These are phyloP conservation scores for Podila horticola DNA, from an alignment of 192 early-diverging fungal genomes.

Conservation along the genomic window DNA sequence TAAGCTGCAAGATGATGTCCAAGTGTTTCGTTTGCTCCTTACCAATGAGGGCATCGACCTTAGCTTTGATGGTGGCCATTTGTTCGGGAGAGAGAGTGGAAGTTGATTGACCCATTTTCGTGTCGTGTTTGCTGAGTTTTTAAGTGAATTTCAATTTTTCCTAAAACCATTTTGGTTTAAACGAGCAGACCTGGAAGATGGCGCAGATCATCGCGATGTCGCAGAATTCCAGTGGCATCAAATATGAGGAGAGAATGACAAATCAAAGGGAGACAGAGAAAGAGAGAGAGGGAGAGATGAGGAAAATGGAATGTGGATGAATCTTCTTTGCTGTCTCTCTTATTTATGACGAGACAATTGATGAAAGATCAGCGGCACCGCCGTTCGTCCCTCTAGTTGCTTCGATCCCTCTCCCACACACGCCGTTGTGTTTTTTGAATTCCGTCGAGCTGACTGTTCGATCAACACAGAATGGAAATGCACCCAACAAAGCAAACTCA, in stretches of 20 bases:
- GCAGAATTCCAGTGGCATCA: too few species aligned
- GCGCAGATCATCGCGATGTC: too few species aligned
- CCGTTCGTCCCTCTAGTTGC: background rate
- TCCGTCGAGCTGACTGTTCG: too few species aligned
- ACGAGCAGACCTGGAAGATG: too few species aligned
- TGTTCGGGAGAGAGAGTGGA: conserved; percentile 44
- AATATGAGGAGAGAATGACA: background rate
- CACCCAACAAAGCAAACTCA: too few species aligned
- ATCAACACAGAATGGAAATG: background rate
- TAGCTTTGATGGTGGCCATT: conserved; percentile 48
- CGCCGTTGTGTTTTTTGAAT: too few species aligned
- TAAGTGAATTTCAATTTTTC: background rate
- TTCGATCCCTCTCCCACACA: background rate
- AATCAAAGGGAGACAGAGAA: background rate
- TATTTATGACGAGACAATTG: background rate
- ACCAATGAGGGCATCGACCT: conserved; percentile 57
- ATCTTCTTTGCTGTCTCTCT: background rate
- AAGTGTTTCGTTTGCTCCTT: background rate
- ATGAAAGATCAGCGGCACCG: background rate
- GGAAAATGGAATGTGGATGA: background rate
- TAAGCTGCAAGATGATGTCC: too few species aligned
- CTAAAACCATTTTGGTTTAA: too few species aligned
- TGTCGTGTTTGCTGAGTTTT: background rate
- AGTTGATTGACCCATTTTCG: conserved; percentile 43
- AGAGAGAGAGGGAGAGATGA: background rate